Evolutionary conservation across 2,329 filamentous ascomycete genomes (phyloP).

Genomic region (Xylariaceae sp.): DNA sequence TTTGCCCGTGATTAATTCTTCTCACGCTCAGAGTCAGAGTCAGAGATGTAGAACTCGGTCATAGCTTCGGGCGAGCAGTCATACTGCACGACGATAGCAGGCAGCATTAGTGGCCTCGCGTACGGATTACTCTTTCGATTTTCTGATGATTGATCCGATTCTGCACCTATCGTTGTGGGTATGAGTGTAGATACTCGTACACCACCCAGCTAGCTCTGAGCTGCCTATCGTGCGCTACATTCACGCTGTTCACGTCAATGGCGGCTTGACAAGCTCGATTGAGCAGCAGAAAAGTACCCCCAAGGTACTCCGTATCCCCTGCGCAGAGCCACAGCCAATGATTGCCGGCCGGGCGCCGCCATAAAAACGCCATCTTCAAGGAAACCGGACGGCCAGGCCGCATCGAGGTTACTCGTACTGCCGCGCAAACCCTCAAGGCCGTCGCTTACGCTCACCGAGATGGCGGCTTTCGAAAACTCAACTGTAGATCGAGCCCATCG

Average conservation of each 20-base stretch:
- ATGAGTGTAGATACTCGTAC: background rate
- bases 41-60: background rate
- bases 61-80: background rate
- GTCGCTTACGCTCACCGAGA: conserved; percentile 20
- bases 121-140: background rate
- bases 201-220: background rate
- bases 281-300: background rate
- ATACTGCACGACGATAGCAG: background rate
- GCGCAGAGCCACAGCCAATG: background rate
- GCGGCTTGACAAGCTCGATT: conserved; percentile 9
- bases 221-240: background rate
- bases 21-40: no score
- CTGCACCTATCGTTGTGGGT: background rate
- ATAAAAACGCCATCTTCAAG: conserved; percentile 1
- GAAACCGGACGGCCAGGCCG: conserved; percentile 8
- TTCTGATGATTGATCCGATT: background rate
- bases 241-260: background rate
- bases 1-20: no score
- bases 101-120: background rate
- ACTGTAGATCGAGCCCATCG: background rate
- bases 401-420: conserved; percentile 1
- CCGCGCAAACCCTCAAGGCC: conserved; percentile 1
- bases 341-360: conserved; percentile 12
- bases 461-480: conserved; percentile 9
- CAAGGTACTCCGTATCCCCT: background rate